A percentile compares a stretch with the other conserved stretches of the same genome.
These are phyloP conservation scores for Xanthoconium separans DNA, from an alignment of 1,284 basidiomycete genomes.

Conservation along the genomic window DNA sequence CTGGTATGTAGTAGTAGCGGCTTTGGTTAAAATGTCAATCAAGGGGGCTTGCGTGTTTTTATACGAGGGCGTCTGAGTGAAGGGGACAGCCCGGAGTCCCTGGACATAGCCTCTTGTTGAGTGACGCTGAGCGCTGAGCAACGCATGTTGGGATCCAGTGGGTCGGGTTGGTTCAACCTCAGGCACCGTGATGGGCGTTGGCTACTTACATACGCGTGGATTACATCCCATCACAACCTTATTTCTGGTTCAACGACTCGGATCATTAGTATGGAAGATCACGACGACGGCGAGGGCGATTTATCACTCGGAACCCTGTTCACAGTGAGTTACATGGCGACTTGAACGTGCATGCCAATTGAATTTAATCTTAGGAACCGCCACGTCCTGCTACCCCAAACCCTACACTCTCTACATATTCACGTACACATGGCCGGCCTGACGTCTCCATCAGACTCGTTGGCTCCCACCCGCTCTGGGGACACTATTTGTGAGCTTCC, in stretches of 20 bases:
- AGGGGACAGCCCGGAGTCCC: neutral
- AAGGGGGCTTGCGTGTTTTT: no score
- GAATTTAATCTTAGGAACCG: constrained; percentile 36
- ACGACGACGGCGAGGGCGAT: constrained; percentile 6
- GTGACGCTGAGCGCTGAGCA: neutral
- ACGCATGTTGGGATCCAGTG: no score
- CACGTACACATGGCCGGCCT: constrained; percentile 32
- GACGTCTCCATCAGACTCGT: constrained; percentile 73
- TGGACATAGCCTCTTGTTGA: neutral
- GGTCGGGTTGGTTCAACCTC: no score
- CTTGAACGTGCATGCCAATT: neutral
- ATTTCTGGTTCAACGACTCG: no score
- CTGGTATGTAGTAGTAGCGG: no score
- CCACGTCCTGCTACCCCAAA: constrained; percentile 60
- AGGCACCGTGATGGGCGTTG: no score
- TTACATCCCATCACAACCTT: no score
- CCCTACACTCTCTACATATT: constrained; percentile 50
- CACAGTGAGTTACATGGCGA: constrained; percentile 29
- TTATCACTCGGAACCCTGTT: constrained; percentile 37
- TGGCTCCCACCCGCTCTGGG: constrained; percentile 90
- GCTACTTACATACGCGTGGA: no score
- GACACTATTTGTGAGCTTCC: constrained; percentile 73
- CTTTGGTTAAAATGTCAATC: no score
- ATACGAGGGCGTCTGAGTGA: neutral
- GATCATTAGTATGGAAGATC: neutral